Conservation (phyloP, 257 asterid genomes). For the Vinca minor region DNA sequence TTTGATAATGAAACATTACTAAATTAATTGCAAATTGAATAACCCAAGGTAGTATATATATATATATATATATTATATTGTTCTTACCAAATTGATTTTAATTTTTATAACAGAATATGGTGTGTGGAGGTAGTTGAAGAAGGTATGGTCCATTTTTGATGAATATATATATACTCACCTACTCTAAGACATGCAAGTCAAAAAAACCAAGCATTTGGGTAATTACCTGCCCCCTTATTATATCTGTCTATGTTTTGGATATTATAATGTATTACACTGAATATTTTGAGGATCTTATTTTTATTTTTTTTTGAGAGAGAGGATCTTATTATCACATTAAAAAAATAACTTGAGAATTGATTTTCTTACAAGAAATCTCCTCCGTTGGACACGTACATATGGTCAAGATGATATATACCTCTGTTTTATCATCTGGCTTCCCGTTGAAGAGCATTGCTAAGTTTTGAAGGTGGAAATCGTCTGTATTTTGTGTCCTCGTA, state of each 20-base stretch:
- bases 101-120: slow-evolving; percentile 14
- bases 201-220: slow-evolving; percentile 33
- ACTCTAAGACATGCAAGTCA: slow-evolving; percentile 28
- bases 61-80: too few species aligned
- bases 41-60: too few species aligned
- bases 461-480: too few species aligned
- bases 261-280: slow-evolving; percentile 8
- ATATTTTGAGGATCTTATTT: background rate
- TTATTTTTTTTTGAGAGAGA: too few species aligned
- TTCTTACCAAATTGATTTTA: too few species aligned
- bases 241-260: background rate
- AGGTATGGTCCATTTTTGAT: slow-evolving; percentile 21
- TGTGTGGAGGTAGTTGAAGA: slow-evolving; percentile 5
- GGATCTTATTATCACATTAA: slow-evolving; percentile 3
- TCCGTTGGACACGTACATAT: background rate
- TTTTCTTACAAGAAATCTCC: slow-evolving; percentile 17
- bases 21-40: too few species aligned
- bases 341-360: slow-evolving; percentile 2
- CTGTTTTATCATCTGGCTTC: slow-evolving; percentile 10
- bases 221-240: slow-evolving; percentile 24
- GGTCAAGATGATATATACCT: background rate
- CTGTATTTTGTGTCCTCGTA: too few species aligned
- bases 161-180: slow-evolving; percentile 10
- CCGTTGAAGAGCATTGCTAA: slow-evolving; percentile 9
- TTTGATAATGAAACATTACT: too few species aligned